Percentiles rank a stretch among this genome's conserved stretches.
Evolutionary conservation across 345 rosid species (phyloP).

Genomic region (Brassica rapa): DNA sequence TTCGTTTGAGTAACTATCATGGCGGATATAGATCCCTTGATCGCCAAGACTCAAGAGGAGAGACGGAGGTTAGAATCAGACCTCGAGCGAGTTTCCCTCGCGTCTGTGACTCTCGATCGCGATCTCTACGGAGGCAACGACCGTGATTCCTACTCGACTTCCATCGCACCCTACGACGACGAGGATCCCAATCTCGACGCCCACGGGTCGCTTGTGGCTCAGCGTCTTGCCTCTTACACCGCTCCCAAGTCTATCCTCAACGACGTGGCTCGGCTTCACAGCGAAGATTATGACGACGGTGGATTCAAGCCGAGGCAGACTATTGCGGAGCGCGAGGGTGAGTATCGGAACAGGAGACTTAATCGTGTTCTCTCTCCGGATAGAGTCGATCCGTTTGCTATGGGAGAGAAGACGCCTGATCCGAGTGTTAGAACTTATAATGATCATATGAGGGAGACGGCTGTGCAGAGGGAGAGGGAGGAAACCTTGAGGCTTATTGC

Average conservation of each 20-base stretch:
- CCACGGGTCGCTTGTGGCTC: constrained; percentile 66
- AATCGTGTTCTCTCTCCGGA: constrained; percentile 88
- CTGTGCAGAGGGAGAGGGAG: constrained; percentile 58
- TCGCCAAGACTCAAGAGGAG: constrained; percentile 88
- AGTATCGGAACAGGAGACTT: constrained; percentile 80
- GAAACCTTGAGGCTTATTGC: constrained; percentile 58
- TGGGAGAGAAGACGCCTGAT: constrained; percentile 95
- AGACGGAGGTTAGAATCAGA: constrained; percentile 68
- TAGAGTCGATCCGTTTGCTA: constrained; percentile 84
- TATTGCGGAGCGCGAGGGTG: constrained; percentile 94
- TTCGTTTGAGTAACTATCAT: constrained; percentile 11
- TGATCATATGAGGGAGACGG: constrained; percentile 88
- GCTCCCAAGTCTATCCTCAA: constrained; percentile 84
- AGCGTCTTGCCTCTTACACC: constrained; percentile 79
- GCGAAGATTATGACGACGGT: constrained; percentile 45
- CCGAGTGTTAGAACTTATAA: constrained; percentile 69
- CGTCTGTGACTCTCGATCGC: constrained; percentile 64
- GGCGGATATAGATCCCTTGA: constrained; percentile 64
- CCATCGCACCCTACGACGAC: constrained; percentile 82
- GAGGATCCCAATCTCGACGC: constrained; percentile 68
- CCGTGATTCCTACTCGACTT: constrained; percentile 60
- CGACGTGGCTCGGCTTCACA: constrained; percentile 64
- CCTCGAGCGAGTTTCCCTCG: constrained; percentile 55
- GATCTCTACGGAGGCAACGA: constrained; percentile 83
- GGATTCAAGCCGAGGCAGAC: constrained; percentile 69